Evolutionary conservation across 495 filamentous ascomycete genomes (phyloP).

Genomic region (Lasiosphaeriaceae sp.): DNA sequence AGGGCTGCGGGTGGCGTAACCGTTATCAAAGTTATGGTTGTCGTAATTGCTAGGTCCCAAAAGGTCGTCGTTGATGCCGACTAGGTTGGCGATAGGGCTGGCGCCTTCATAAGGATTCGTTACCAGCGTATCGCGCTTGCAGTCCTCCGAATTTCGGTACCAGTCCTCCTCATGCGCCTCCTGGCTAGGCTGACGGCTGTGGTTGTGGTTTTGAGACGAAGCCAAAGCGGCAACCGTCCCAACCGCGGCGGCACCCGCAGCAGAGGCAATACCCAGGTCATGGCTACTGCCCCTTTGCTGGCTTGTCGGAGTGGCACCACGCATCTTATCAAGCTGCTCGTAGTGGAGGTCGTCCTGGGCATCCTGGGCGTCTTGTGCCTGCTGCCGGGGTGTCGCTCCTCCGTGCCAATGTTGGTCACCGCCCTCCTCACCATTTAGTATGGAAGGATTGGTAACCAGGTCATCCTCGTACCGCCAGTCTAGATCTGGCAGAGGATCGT

Average conservation of each 20-base stretch:
- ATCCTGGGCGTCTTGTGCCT: constrained; percentile 21
- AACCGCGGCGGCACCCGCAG: constrained; percentile 6
- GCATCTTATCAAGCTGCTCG: constrained; percentile 21
- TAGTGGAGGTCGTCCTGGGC: constrained; percentile 32
- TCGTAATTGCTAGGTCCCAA: constrained; percentile 35
- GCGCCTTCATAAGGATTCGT: constrained; percentile 58
- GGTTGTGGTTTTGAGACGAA: constrained; percentile 42
- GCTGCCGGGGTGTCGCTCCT: constrained; percentile 38
- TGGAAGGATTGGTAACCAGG: constrained; percentile 37
- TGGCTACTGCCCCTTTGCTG: constrained; percentile 16
- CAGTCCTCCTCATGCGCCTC: constrained; percentile 50
- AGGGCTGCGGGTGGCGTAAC: constrained; percentile 45
- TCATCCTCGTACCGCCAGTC: constrained; percentile 55
- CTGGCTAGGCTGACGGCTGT: constrained; percentile 46
- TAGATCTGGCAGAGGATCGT: constrained; percentile 66
- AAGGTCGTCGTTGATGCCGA: constrained; percentile 45
- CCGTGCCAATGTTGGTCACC: constrained; percentile 36
- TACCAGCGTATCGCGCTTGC: constrained; percentile 53
- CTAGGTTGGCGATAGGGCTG: constrained; percentile 49
- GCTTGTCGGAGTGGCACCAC: constrained; percentile 11
- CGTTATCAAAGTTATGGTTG: constrained; percentile 32
- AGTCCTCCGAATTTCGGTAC: constrained; percentile 51
- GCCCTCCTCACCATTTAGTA: constrained; percentile 34
- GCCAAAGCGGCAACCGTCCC: constrained; percentile 34
- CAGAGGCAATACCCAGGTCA: constrained; percentile 33